Evolutionary conservation across 805 yeast species (phyloP).

Genomic region (Yamadazyma insecticola): DNA sequence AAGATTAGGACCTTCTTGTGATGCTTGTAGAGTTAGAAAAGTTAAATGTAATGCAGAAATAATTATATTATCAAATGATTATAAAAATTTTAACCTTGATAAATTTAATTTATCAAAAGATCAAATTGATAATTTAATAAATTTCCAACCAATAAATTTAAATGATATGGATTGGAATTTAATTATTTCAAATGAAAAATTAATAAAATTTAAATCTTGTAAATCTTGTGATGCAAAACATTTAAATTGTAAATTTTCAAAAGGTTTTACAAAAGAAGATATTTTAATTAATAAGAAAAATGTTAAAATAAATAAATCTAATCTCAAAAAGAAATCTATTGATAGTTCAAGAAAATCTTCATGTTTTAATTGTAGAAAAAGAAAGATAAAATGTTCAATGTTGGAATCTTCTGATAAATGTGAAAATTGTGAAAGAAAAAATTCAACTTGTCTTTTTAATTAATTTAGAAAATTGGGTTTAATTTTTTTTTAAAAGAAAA

Average conservation of each 20-base stretch:
- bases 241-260: constrained; percentile 50
- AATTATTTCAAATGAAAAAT: constrained; percentile 21
- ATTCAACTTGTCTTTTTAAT: constrained; percentile 30
- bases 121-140: constrained; percentile 5
- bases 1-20: constrained; percentile 73
- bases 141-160: constrained; percentile 2
- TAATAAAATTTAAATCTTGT: constrained; percentile 52
- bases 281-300: constrained; percentile 32
- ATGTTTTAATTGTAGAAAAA: constrained; percentile 37
- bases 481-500: too few species aligned
- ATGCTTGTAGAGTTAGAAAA: constrained; percentile 62
- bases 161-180: constrained; percentile 11
- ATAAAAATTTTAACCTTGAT: constrained; percentile 2
- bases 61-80: constrained; percentile 23
- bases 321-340: constrained; percentile 7
- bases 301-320: constrained; percentile 6
- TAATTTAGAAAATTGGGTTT: too few species aligned
- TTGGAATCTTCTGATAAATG: constrained; percentile 31
- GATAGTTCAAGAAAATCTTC: constrained; percentile 28
- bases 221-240: constrained; percentile 47
- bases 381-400: constrained; percentile 40
- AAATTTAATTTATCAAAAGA: constrained; percentile 2
- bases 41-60: constrained; percentile 72
- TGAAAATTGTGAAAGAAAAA: constrained; percentile 38
- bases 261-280: constrained; percentile 64